These are phyloP conservation scores for Pseudonitzschia multistriata DNA, from an alignment of 108 stramenopile genomes.

Conservation along the genomic window DNA sequence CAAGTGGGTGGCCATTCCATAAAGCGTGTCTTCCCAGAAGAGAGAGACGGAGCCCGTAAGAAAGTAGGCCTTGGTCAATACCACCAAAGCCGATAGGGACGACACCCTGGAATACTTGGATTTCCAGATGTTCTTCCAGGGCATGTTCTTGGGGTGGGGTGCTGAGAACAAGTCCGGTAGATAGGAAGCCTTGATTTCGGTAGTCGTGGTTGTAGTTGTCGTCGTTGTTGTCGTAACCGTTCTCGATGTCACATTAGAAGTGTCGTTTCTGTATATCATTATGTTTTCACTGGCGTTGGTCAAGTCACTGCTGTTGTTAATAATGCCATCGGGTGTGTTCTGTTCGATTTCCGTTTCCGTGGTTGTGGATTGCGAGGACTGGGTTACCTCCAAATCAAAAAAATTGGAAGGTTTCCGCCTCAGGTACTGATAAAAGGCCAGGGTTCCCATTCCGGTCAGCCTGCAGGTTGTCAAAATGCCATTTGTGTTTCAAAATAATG, in stretches of 20 bases:
- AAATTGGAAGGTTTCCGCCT: slow-evolving; percentile 23
- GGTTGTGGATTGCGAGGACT: not conserved
- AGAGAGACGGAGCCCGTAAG: slow-evolving; percentile 70
- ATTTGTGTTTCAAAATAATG: not conserved
- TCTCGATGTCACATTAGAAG: not conserved
- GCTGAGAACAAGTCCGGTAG: slow-evolving; percentile 22
- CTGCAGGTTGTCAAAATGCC: slow-evolving; percentile 9
- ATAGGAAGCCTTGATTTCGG: not conserved
- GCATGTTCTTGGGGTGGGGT: slow-evolving; percentile 12
- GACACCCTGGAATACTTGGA: slow-evolving; percentile 39
- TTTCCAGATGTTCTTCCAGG: slow-evolving; percentile 32
- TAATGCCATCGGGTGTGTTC: not conserved
- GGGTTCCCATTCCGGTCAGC: slow-evolving; percentile 62
- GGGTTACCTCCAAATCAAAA: slow-evolving; percentile 1
- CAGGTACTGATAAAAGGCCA: slow-evolving; percentile 34
- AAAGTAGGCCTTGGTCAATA: slow-evolving; percentile 73
- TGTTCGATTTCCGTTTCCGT: not conserved
- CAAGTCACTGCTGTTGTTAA: not conserved
- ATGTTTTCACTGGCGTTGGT: not conserved
- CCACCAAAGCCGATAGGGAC: slow-evolving; percentile 45
- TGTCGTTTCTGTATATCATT: not conserved
- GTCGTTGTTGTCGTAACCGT: not conserved
- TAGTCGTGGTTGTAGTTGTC: not conserved
- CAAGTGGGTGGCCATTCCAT: slow-evolving; percentile 53
- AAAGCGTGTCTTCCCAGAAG: slow-evolving; percentile 75